A percentile compares a stretch with the other conserved stretches of the same genome.
These are phyloP conservation scores for Boletellus dicymbophilus DNA, from an alignment of 1,284 basidiomycete species.

Conservation along the genomic window DNA sequence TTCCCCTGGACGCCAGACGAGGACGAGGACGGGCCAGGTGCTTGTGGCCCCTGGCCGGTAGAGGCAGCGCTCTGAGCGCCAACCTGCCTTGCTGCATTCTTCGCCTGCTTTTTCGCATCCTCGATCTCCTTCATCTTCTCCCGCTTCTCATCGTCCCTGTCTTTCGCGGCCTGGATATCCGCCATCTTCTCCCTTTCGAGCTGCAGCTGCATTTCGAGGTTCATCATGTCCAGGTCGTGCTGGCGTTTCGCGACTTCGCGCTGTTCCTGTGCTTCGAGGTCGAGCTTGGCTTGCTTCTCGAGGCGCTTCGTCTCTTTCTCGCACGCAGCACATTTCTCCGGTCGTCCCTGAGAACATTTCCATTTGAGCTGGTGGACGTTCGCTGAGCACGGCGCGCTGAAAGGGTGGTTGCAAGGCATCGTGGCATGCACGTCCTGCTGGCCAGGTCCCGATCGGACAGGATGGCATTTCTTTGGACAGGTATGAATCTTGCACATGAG, in stretches of 20 bases:
- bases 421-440: conserved; percentile 47
- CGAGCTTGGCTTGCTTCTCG: conserved; percentile 29
- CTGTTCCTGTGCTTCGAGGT: conserved; percentile 32
- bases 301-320: conserved; percentile 30
- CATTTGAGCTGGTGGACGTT: conserved; percentile 26
- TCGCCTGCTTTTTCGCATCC: conserved; percentile 13
- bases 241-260: conserved; percentile 31
- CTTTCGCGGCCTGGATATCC: conserved; percentile 29
- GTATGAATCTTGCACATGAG: conserved; percentile 48
- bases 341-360: conserved; percentile 33
- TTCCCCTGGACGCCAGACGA: conserved; percentile 1
- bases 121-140: conserved; percentile 37
- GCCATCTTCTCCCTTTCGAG: conserved; percentile 15
- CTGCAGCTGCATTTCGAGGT: conserved; percentile 34
- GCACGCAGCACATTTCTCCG: conserved; percentile 33
- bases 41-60: neutral
- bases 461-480: conserved; percentile 58
- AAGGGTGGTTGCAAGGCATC: conserved; percentile 38
- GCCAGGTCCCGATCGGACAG: conserved; percentile 12
- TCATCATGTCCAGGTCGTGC: conserved; percentile 31
- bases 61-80: too few species aligned
- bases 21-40: neutral
- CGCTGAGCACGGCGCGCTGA: conserved; percentile 29
- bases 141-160: conserved; percentile 28
- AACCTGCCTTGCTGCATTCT: conserved; percentile 11